Percentiles rank a stretch among this genome's conserved stretches.
Evolutionary conservation across 352 stramenopile species (phyloP).

Genomic region (Nothophytophthora sp.): DNA sequence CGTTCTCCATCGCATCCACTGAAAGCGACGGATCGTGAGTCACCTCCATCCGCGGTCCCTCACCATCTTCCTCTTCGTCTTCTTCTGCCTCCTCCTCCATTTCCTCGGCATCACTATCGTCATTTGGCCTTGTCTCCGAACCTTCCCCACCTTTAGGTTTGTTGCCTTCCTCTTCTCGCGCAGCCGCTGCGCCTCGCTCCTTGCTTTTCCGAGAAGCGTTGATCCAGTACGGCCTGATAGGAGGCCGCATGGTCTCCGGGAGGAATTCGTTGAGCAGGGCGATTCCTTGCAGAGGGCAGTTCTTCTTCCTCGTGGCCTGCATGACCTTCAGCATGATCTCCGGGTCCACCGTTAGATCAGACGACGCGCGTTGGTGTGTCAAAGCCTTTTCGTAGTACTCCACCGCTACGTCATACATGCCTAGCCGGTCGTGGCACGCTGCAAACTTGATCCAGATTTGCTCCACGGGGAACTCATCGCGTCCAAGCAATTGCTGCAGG

Average conservation of each 20-base stretch:
- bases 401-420: slow-evolving; percentile 64
- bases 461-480: slow-evolving; percentile 73
- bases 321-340: slow-evolving; percentile 73
- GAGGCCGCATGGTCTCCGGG: slow-evolving; percentile 63
- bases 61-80: slow-evolving; percentile 49
- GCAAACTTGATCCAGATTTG: slow-evolving; percentile 85
- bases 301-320: slow-evolving; percentile 56
- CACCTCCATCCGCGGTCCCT: slow-evolving; percentile 57
- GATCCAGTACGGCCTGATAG: slow-evolving; percentile 86
- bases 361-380: slow-evolving; percentile 43
- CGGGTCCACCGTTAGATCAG: slow-evolving; percentile 55
- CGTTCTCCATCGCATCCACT: slow-evolving; percentile 87
- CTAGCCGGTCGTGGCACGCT: slow-evolving; percentile 68
- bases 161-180: slow-evolving; percentile 5
- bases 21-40: slow-evolving; percentile 74
- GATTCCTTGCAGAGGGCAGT: slow-evolving; percentile 54
- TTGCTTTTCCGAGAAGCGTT: slow-evolving; percentile 36
- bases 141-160: slow-evolving; percentile 5
- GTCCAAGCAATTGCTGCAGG: slow-evolving; percentile 58
- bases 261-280: slow-evolving; percentile 57
- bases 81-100: slow-evolving; percentile 64
- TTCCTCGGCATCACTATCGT: slow-evolving; percentile 36
- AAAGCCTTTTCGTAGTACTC: slow-evolving; percentile 83
- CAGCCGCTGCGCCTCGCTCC: slow-evolving; percentile 17
- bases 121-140: not conserved